Evolutionary conservation across 164 flowering plant species (phyloP).

Genomic region (Aristolochia fimbriata): DNA sequence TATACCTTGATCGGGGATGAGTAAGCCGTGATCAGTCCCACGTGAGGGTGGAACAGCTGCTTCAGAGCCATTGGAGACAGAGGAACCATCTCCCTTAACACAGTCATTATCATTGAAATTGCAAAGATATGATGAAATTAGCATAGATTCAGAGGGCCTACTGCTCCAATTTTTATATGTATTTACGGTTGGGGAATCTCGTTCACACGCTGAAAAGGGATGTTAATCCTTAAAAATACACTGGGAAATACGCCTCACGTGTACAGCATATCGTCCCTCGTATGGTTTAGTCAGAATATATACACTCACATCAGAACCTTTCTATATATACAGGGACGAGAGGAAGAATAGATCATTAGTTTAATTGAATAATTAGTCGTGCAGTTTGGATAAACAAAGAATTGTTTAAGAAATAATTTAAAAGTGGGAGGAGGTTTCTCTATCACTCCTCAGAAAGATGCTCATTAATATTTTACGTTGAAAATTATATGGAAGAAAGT

Average conservation of each 20-base stretch:
- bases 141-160: constrained; percentile 31
- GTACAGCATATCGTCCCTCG: constrained; percentile 8
- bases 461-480: neutral
- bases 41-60: neutral
- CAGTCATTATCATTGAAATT: constrained; percentile 24
- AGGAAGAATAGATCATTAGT: neutral
- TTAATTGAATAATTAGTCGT: too few species aligned
- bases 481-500: constrained; percentile 2
- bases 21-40: neutral
- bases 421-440: neutral
- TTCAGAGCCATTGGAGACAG: neutral
- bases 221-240: constrained; percentile 11
- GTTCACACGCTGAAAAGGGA: constrained; percentile 5
- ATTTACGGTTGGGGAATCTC: constrained; percentile 19
- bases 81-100: constrained; percentile 1
- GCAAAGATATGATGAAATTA: constrained; percentile 35
- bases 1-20: neutral
- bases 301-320: neutral
- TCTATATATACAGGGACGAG: neutral
- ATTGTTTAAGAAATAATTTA: neutral
- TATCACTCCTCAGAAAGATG: neutral
- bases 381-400: neutral
- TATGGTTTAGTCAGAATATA: neutral
- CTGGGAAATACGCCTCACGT: constrained; percentile 25
- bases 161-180: constrained; percentile 4